These are phyloP conservation scores for Trichoderma parareesei DNA, from an alignment of 495 filamentous ascomycete genomes.

Conservation along the genomic window DNA sequence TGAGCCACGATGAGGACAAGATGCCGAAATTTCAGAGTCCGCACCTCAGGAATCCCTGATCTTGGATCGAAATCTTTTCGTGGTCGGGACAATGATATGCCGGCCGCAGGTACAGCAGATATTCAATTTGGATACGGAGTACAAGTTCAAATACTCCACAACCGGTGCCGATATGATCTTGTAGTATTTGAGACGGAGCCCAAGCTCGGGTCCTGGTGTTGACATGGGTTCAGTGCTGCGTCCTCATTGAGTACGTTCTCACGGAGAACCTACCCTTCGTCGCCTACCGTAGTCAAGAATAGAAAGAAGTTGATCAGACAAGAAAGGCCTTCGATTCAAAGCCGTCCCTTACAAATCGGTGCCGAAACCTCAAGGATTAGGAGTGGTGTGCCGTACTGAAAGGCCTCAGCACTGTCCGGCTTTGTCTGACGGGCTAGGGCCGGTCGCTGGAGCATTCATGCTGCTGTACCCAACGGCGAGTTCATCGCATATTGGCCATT, in stretches of 20 bases:
- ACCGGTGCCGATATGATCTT: not conserved
- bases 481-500: not conserved
- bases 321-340: too few species aligned
- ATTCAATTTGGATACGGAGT: not conserved
- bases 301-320: too few species aligned
- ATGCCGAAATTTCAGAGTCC: not conserved
- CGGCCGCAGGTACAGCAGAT: not conserved
- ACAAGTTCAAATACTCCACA: too few species aligned
- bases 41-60: not conserved
- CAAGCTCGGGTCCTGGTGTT: too few species aligned
- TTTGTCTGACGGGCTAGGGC: not conserved
- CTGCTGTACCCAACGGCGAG: not conserved
- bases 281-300: too few species aligned
- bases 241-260: not conserved
- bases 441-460: not conserved
- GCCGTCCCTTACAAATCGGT: too few species aligned
- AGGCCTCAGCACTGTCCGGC: too few species aligned
- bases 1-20: not conserved
- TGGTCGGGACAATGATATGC: not conserved
- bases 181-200: too few species aligned
- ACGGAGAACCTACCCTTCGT: not conserved
- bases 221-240: too few species aligned
- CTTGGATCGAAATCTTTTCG: not conserved
- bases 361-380: too few species aligned
- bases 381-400: too few species aligned